Percentiles rank a stretch among this genome's conserved stretches.
phyloP scores from a whole-genome alignment of 2,329 filamentous ascomycete genomes.

The Aspergillus floridensis region DNA sequence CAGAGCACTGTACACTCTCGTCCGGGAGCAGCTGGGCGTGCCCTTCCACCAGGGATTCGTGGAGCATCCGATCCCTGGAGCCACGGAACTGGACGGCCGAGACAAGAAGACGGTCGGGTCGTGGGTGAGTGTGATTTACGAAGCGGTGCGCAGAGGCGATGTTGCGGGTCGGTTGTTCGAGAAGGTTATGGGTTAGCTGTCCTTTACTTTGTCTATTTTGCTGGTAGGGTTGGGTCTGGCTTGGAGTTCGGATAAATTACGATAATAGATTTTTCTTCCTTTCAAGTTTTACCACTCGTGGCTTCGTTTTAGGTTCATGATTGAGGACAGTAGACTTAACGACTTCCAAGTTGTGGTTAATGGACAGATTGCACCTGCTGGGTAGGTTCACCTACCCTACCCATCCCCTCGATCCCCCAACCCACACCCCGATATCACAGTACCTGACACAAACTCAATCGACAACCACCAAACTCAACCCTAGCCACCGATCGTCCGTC shows the following conservation, averaged over 20 bases:
- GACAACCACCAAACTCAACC: not conserved
- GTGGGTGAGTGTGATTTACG: constrained; percentile 25
- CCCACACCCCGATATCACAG: not conserved
- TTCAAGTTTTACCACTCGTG: too few relatives aligned
- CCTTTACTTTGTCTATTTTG: not conserved
- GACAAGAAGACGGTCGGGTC: constrained; percentile 28
- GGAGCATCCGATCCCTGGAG: constrained; percentile 21
- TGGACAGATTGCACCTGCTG: too few relatives aligned
- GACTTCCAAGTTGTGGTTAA: too few relatives aligned
- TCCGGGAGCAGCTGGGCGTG: constrained; percentile 32
- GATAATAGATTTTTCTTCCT: too few relatives aligned
- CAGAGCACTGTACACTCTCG: constrained; percentile 30
- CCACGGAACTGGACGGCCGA: constrained; percentile 14
- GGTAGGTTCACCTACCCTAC: too few relatives aligned
- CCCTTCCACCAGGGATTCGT: constrained; percentile 29
- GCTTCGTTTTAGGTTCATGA: accelerated
- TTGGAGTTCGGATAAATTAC: too few relatives aligned
- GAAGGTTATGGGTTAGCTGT: not conserved
- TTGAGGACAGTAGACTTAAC: too few relatives aligned
- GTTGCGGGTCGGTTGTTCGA: constrained; percentile 11
- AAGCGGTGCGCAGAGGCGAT: constrained; percentile 18
- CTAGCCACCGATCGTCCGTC: not conserved
- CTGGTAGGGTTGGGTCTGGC: not conserved
- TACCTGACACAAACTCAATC: not conserved
- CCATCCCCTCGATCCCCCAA: not conserved